Evolutionary conservation across 1,139 yeast species (phyloP), one percentile per base, ranked within the genome.

Genomic region (Geotrichum europaeum): DNA sequence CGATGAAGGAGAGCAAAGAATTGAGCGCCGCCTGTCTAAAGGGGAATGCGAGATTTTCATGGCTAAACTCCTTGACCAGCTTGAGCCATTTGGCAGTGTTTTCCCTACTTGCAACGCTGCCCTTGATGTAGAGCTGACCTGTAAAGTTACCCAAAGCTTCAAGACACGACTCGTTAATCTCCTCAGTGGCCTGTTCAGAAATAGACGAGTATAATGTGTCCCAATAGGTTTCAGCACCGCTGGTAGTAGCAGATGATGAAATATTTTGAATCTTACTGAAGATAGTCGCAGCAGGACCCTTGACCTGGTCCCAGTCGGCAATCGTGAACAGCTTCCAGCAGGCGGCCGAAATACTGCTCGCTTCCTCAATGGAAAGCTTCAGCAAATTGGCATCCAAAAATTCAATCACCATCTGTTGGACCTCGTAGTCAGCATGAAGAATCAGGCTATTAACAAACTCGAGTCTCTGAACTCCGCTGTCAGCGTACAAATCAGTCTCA

Each of bases 101-200:
- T 6, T 67, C 67, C 4, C 63, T 62, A 0, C 49, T 52, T 2
- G 25, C 9, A n/a, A 32, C 25, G 34, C 49, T 49, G 15, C 22
- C 34, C 15, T n/a, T 25, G 20, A 22, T 20, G 40, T 40, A 60
- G 15, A 57, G 40, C 9, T 60, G 55, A 4, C 75, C 77, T 22
- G 76, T 70, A 51, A 79, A 71, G 0, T 79, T 72, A 0, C 88
- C 87, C 15, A 84, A 67, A 0, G 81, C 75, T 66, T 82, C 83
- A 24, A 84, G 68, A 0, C 83, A 77, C 2, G 81, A 75, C 34
- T 81, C 74, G 58, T 74, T 76, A 12, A 83, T 74, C 53, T 79
- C 84, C 63, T 81, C 83, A 58, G 81, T 79, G 9, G 66, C 59
- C 28, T 68, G 68, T 0, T 67, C 63, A 1, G 66, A 62, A 20